phyloP scores from a whole-genome alignment of 306 rosid species.

The Hippophae rhamnoides region DNA sequence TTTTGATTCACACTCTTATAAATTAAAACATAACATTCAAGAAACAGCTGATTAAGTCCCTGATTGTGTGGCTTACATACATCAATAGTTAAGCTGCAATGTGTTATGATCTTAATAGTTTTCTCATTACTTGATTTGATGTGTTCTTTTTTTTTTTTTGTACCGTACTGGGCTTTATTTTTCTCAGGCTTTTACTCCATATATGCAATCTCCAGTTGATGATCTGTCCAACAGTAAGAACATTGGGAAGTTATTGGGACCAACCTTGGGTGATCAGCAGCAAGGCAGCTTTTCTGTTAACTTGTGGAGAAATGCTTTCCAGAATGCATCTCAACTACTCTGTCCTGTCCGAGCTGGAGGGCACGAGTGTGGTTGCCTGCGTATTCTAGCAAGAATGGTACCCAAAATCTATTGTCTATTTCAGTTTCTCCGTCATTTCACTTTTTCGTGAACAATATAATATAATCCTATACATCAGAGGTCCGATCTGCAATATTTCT shows the following conservation, averaged over 20 bases:
- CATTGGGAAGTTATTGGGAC: constrained; percentile 54
- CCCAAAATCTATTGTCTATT: constrained; percentile 3
- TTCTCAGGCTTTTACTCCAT: constrained; percentile 83
- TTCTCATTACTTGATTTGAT: neutral
- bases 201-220: constrained; percentile 64
- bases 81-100: neutral
- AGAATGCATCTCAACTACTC: constrained; percentile 76
- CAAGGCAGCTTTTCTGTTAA: constrained; percentile 78
- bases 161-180: constrained; percentile 9
- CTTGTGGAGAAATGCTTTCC: constrained; percentile 83
- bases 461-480: neutral
- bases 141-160: neutral
- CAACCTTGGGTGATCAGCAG: constrained; percentile 73
- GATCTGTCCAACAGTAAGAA: constrained; percentile 31
- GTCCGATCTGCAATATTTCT: constrained; percentile 5
- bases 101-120: neutral
- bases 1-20: constrained; percentile 3
- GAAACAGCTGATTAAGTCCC: too few species aligned
- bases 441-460: neutral
- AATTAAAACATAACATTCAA: constrained; percentile 9
- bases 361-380: constrained; percentile 96
- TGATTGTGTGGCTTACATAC: too few species aligned
- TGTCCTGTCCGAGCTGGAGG: constrained; percentile 97
- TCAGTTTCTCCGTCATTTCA: neutral
- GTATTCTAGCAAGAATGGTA: constrained; percentile 78